Evolutionary conservation across 495 filamentous ascomycete genomes (phyloP), one percentile per base, ranked within the genome.

Genomic region (Penicillium salamii): DNA sequence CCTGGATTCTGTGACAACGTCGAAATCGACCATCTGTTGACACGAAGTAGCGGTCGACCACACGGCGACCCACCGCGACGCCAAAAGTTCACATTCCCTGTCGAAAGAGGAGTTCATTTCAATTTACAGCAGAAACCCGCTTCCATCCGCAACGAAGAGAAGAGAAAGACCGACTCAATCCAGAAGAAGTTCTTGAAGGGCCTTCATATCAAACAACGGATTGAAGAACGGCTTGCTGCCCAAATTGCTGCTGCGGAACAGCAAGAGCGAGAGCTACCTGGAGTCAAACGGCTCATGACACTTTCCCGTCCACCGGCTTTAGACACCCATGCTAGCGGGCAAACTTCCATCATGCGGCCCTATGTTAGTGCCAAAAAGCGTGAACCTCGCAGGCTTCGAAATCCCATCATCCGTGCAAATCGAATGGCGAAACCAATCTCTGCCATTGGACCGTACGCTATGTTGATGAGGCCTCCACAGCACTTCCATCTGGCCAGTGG

Each of bases 381-480:
- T 18, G 32, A 14, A 5, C 43, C 37, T 36, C 29, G 8, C 32
- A 49, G 35, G 35, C 13, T 20, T 20, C 36, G n/a, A 45, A 28
- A 32, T 7, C 7, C 19, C 13, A 20, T 40, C 17, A 29, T 36
- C 17, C 36, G 43, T 29, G n/a, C 40, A 2, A 31, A 26, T 19
- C 48, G 49, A 7, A 29, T 41, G 17, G 29, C 28, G 52, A 57
- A 39, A 3, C 42, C 53, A 13, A 53, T 73, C 7, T 64, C 65
- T 14, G 42, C 49, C 24, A 54, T 66, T 32, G 64, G 59, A 3
- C 54, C 66, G 6, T 62, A 68, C 58, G 57, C 67, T n/a, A 70
- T 72, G 59, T 49, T 78, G 32, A 78, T 78, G 70, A 68, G 75
- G 45, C 70, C 77, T 6, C 55, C 53, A 18, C 73, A 79, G 29